Evolutionary conservation across 345 rosid species (phyloP).

Genomic region (Eucalyptus pauciflora): DNA sequence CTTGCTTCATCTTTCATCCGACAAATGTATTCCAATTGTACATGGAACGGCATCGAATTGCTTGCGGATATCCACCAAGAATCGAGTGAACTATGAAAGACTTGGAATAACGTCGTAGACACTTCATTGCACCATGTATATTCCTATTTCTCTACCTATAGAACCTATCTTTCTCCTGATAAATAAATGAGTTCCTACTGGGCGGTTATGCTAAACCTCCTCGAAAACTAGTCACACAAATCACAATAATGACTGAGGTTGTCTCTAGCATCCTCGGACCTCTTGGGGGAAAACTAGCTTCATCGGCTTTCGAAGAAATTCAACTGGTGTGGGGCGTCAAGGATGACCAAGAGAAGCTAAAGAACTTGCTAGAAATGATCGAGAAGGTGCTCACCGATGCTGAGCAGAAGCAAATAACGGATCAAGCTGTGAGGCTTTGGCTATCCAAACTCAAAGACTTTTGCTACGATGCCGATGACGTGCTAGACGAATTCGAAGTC

Average conservation of each 20-base stretch:
- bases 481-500: neutral
- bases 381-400: neutral
- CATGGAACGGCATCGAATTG: neutral
- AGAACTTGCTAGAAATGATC: neutral
- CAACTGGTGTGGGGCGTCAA: neutral
- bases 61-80: neutral
- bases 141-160: neutral
- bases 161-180: neutral
- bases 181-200: neutral
- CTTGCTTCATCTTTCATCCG: neutral
- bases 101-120: neutral
- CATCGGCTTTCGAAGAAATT: neutral
- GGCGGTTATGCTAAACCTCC: neutral
- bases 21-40: neutral
- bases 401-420: neutral
- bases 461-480: slow-evolving; percentile 4
- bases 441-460: neutral
- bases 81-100: neutral
- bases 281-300: neutral
- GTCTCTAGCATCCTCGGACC: neutral
- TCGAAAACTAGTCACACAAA: neutral
- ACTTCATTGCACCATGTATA: neutral
- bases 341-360: neutral
- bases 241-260: neutral
- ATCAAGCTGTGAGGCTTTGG: neutral